Percentiles rank a stretch among this genome's conserved stretches.
These are phyloP conservation scores for Oldenlandia corymbosa DNA, from an alignment of 257 asterid genomes.

Conservation along the genomic window DNA sequence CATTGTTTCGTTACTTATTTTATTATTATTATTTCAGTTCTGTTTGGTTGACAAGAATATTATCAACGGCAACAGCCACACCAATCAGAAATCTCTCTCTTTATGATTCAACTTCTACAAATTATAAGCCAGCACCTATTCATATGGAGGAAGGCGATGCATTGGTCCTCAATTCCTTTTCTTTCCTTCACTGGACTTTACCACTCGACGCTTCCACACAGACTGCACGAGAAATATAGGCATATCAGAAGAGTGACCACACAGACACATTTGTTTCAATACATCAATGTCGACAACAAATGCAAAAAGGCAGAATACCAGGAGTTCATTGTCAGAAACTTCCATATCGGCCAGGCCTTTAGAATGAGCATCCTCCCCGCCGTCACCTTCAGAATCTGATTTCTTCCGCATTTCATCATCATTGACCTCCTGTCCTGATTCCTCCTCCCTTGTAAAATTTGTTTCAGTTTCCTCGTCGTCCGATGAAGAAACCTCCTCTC, in stretches of 20 bases:
- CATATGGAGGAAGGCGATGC: not conserved
- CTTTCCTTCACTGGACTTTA: conserved; percentile 34
- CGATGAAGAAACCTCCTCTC: conserved; percentile 52
- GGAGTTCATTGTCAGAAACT: conserved; percentile 76
- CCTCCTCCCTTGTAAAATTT: conserved; percentile 35
- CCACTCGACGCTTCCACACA: conserved; percentile 70
- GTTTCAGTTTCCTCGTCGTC: conserved; percentile 34
- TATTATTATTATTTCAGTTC: no score
- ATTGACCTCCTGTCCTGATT: conserved; percentile 35
- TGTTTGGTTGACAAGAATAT: conserved; percentile 1
- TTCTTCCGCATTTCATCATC: conserved; percentile 28
- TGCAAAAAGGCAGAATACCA: conserved; percentile 36
- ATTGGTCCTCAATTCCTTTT: conserved; percentile 14
- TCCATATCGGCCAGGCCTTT: conserved; percentile 43
- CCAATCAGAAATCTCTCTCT: not conserved
- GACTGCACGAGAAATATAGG: conserved; percentile 44
- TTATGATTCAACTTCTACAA: conserved; percentile 16
- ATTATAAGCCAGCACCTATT: conserved; percentile 2
- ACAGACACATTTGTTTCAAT: not conserved
- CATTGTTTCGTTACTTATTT: conserved; percentile 5
- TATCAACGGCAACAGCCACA: conserved; percentile 6
- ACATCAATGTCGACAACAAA: not conserved
- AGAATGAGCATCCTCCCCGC: conserved; percentile 19
- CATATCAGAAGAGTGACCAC: not conserved
- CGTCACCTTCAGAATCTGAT: conserved; percentile 27